Evolutionary conservation across 768 basidiomycete species (phyloP).

Genomic region (Trametes sanguinea): DNA sequence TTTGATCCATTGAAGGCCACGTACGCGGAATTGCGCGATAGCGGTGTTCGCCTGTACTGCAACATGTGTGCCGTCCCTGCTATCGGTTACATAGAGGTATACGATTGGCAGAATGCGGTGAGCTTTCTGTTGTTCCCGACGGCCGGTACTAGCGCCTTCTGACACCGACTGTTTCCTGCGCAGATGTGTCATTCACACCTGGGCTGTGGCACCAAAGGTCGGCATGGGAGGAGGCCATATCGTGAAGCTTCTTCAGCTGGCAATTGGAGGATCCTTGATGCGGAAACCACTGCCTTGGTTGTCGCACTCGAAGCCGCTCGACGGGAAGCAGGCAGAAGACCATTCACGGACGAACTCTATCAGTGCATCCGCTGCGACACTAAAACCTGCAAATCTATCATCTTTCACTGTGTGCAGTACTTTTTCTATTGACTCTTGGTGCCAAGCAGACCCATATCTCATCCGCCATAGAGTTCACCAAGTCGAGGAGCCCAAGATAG

Average conservation of each 20-base stretch:
- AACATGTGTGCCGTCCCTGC: not conserved
- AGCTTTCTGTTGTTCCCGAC: not conserved
- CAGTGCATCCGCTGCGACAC: not conserved
- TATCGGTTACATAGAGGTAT: not conserved
- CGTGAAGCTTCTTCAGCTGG: too few species aligned
- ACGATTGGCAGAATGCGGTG: slow-evolving; percentile 1
- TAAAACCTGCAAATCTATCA: not conserved
- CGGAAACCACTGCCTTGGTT: not conserved
- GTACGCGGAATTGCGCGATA: not conserved
- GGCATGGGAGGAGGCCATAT: not conserved
- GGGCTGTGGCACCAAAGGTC: not conserved
- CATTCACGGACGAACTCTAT: not conserved
- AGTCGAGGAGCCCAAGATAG: too few species aligned
- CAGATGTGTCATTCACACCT: not conserved
- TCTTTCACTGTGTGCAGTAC: not conserved
- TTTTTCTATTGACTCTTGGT: too few species aligned
- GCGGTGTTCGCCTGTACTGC: not conserved
- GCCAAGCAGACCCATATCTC: too few species aligned
- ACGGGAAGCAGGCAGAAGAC: not conserved
- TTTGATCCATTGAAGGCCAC: not conserved
- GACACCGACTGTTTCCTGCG: not conserved
- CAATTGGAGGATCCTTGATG: not conserved
- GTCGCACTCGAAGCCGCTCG: not conserved
- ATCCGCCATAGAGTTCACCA: too few species aligned
- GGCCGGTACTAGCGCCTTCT: too few species aligned